A percentile compares a stretch with the other conserved stretches of the same genome.
Evolutionary conservation across 768 basidiomycete species (phyloP).

Genomic region (Collybia sordida): DNA sequence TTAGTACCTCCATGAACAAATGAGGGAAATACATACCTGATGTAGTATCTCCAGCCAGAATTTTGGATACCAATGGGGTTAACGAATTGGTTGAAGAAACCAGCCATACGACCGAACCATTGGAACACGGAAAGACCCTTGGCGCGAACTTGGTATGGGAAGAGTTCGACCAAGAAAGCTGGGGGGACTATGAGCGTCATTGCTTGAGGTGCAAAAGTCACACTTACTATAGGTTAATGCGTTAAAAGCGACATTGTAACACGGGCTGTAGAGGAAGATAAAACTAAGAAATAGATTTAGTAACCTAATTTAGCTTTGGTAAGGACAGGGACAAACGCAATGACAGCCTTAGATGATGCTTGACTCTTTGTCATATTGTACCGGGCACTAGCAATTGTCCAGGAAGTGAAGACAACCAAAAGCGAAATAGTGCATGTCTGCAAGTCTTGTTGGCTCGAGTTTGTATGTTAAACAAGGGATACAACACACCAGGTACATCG

Average conservation of each 20-base stretch:
- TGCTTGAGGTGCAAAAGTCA: constrained; percentile 30
- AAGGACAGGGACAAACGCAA: constrained; percentile 34
- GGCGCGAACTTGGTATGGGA: constrained; percentile 63
- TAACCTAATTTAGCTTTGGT: neutral
- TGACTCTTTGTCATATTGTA: constrained; percentile 41
- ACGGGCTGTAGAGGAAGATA: constrained; percentile 56
- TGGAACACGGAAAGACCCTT: constrained; percentile 64
- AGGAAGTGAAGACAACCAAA: constrained; percentile 47
- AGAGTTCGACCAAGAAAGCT: constrained; percentile 69
- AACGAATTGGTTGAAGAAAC: constrained; percentile 67
- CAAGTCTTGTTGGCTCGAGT: neutral
- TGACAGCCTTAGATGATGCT: constrained; percentile 46
- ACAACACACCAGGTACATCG: constrained; percentile 44
- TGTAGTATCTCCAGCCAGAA: neutral
- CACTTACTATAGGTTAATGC: constrained; percentile 49
- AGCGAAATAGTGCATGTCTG: constrained; percentile 49
- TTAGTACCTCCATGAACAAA: constrained; percentile 35
- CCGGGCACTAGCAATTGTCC: constrained; percentile 54
- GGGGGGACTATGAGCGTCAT: constrained; percentile 38
- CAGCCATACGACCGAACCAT: constrained; percentile 51
- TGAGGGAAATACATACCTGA: neutral
- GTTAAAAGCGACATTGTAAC: constrained; percentile 57
- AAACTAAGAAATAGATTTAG: constrained; percentile 31
- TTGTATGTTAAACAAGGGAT: neutral
- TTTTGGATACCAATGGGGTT: constrained; percentile 39